A percentile compares a stretch with the other conserved stretches of the same genome.
These are phyloP conservation scores for Breynia disticha DNA, from an alignment of 441 rosid species.

Conservation along the genomic window DNA sequence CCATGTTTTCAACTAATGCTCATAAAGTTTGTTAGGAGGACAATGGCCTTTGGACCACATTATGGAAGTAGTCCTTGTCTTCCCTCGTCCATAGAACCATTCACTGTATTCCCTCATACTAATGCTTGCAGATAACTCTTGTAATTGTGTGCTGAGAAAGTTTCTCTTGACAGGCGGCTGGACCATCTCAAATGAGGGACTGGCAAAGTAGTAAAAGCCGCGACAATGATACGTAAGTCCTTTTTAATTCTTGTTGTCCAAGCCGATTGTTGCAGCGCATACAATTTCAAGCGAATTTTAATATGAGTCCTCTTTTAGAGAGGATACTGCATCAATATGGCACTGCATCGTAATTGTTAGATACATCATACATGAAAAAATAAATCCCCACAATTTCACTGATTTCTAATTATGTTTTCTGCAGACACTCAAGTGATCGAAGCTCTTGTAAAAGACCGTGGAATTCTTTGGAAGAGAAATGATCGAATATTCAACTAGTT, in stretches of 20 bases:
- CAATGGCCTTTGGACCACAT: too few species aligned
- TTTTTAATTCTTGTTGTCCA: constrained; percentile 1
- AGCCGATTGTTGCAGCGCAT: too few species aligned
- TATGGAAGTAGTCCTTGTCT: too few species aligned
- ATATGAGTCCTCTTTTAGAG: too few species aligned
- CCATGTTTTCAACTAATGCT: too few species aligned
- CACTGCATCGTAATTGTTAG: too few species aligned
- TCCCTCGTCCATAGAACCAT: too few species aligned
- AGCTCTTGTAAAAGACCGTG: constrained; percentile 30
- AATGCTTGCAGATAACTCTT: neutral
- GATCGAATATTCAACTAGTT: constrained; percentile 8
- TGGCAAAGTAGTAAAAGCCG: constrained; percentile 40
- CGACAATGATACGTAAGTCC: constrained; percentile 46
- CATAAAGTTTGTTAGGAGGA: too few species aligned
- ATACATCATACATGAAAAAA: too few species aligned
- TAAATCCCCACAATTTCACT: constrained; percentile 4
- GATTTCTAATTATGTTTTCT: constrained; percentile 3
- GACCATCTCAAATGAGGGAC: constrained; percentile 34
- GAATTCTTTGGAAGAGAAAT: constrained; percentile 20
- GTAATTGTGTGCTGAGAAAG: neutral
- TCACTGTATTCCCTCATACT: too few species aligned
- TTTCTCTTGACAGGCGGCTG: constrained; percentile 34
- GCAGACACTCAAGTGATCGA: constrained; percentile 33
- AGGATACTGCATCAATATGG: too few species aligned
- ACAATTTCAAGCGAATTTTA: too few species aligned